Base-by-base conservation (phyloP, 2,329 filamentous ascomycete species). In the Fusarium sp. region DNA sequence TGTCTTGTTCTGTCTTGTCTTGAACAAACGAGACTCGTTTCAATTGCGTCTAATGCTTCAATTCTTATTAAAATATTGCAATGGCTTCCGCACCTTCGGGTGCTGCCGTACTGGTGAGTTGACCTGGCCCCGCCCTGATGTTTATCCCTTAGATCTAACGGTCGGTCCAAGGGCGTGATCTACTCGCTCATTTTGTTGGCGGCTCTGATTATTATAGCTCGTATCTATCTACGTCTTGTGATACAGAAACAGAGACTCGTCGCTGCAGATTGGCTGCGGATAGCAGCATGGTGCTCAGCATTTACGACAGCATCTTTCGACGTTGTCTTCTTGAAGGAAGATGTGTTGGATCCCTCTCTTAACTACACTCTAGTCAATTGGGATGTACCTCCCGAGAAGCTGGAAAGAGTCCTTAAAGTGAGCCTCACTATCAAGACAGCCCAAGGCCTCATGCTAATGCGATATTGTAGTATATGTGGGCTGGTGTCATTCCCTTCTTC, bases 311-410 rank as follows among this genome's bases (percentile, higher is more conserved):
- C 67, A 6, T 11, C 28, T 8, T 68, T 62, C 13, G 59, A 67
- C 2, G n/a, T 70, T 9, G 11, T 68, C 1, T 32, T 61, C 2
- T 7, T 50, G 2, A 40, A 40, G 6, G 45, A 62, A 22, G 67
- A 56, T 5, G 52, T 40, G 2, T 17, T 70, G 5, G 26, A 43
- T 8, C 28, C 67, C 0, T n/a, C 53, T 5, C 61, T 62, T 13
- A 55, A 68, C 30, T 70, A 68, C 2, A 70, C 62, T 1, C 28
- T 70, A 6, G 13, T 3, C 3, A 70, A 70, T n/a, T 70, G 45
- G 40, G 22, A 68, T 26, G 49, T 41, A 1, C 17, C 62, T 4
- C 50, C 49, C 2, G 46, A 67, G 28, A 59, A 35, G 20, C 37
- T 63, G 3, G 39, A 53, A 33, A 43, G 28, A 30, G 43, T 46